Evolutionary conservation across 495 filamentous ascomycete species (phyloP), one percentile per base, ranked within the genome.

Genomic region (Eremomyces bilateralis): DNA sequence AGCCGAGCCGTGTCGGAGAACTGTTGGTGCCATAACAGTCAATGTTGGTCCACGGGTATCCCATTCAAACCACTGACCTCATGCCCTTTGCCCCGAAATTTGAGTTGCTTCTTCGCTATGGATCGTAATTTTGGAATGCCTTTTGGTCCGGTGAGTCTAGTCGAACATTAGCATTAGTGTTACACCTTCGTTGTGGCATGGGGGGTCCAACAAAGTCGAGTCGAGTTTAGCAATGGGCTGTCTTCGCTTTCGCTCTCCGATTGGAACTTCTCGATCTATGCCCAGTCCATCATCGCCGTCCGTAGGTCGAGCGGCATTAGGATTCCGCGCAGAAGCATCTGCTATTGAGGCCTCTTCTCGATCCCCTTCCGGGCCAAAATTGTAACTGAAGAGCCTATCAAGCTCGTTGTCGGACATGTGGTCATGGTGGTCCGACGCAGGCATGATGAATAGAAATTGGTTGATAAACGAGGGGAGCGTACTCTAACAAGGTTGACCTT

Each of bases 11-110:
- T 64, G 51, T 99, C 88, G 20, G 72, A 73, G 52, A 83, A 99
- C 80, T 93, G 38, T 16, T 12, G 4, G 8, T 5, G 10, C 10
- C n/a, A 16, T 22, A 20, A 5, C 4, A 8, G 4, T 10, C 20
- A 10, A 4, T 35, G n/a, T 8, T 35, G 10, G 4, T 10, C 5
- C 15, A 22, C 10, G 33, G 12, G 16, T 8, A 20, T 10, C 33
- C 4, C 10, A 11, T 10, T 10, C 4, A 19, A 22, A 32, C 6
- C 18, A 8, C 16, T 22, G 56, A 88, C 82, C 64, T 94, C 88
- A 48, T 94, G 77, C 4, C 83, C 84, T 59, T 91, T 95, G 20
- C 88, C 88, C 50, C 80, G 88, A 39, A 93, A 73, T 42, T 64
- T 79, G 17, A 97, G 54, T 10, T 69, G 67, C 35, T 70, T 66